Conservation (phyloP, 108 stramenopile genomes). For the Nannochloropsis granulata region DNA sequence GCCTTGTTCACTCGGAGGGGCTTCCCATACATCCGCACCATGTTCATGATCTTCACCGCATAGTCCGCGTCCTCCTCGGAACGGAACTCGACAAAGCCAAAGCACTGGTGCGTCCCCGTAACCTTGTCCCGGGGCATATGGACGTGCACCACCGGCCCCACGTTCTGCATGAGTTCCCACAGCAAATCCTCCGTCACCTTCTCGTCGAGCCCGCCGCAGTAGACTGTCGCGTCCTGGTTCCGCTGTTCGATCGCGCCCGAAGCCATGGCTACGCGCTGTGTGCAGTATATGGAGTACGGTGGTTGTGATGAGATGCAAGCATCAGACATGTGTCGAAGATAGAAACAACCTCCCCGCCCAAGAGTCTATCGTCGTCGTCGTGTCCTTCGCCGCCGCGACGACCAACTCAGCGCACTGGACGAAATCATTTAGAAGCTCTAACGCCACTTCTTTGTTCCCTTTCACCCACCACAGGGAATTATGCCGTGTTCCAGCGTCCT, state of each 20-base stretch:
- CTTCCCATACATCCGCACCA: slow-evolving; percentile 78
- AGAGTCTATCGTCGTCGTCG: no score
- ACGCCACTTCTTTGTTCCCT: neutral
- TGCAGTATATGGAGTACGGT: slow-evolving; percentile 12
- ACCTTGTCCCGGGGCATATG: slow-evolving; percentile 97
- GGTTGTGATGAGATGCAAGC: no score
- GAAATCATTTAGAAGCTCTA: no score
- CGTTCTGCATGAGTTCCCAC: slow-evolving; percentile 53
- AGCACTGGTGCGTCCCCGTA: slow-evolving; percentile 49
- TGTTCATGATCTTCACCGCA: slow-evolving; percentile 86
- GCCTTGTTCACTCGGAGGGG: slow-evolving; percentile 79
- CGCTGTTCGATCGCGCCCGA: slow-evolving; percentile 85
- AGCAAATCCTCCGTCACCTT: slow-evolving; percentile 69
- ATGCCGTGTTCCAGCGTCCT: neutral
- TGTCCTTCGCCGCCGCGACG: neutral
- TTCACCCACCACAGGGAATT: neutral
- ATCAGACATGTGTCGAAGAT: no score
- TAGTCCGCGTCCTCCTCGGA: slow-evolving; percentile 86
- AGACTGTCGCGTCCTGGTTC: slow-evolving; percentile 96
- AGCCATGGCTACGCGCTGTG: slow-evolving; percentile 11
- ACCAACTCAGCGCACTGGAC: neutral
- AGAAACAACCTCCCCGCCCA: no score
- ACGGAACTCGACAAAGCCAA: slow-evolving; percentile 92
- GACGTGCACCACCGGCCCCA: slow-evolving; percentile 73
- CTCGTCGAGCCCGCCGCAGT: slow-evolving; percentile 85